Evolutionary conservation across 2,329 filamentous ascomycete species (phyloP).

Genomic region (Periconia sp.): DNA sequence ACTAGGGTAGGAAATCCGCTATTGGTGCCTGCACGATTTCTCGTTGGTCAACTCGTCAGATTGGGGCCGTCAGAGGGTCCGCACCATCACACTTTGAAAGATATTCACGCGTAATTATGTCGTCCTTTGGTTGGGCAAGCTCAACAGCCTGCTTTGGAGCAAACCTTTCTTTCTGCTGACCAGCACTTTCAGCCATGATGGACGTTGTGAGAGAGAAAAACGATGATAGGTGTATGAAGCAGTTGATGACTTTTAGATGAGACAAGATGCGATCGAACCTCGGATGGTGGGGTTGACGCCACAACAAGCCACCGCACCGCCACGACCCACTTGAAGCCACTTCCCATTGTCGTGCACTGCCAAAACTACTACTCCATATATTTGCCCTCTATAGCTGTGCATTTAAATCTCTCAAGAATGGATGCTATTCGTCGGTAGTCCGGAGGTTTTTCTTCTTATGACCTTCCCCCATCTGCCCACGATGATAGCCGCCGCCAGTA

Average conservation of each 20-base stretch:
- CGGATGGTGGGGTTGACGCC: constrained; percentile 26
- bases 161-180: constrained; percentile 62
- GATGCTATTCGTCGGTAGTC: no score
- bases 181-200: constrained; percentile 41
- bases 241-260: constrained; percentile 1
- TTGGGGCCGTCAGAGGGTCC: constrained; percentile 29
- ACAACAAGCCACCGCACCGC: constrained; percentile 14
- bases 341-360: no score
- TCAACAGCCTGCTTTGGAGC: constrained; percentile 78
- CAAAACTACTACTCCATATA: no score
- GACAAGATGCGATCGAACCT: constrained; percentile 13
- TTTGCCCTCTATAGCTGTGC: no score
- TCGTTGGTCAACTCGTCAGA: background rate
- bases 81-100: constrained; percentile 83
- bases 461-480: no score
- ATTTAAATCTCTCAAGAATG: no score
- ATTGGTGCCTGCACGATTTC: constrained; percentile 61
- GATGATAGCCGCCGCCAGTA: no score
- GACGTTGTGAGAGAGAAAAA: background rate
- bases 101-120: constrained; percentile 80
- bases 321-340: no score
- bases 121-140: constrained; percentile 84
- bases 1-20: constrained; percentile 66
- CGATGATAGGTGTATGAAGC: constrained; percentile 6
- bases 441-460: no score